phyloP scores from a whole-genome alignment of 2,329 filamentous ascomycete genomes.

The Xylariomycetidae sp. region DNA sequence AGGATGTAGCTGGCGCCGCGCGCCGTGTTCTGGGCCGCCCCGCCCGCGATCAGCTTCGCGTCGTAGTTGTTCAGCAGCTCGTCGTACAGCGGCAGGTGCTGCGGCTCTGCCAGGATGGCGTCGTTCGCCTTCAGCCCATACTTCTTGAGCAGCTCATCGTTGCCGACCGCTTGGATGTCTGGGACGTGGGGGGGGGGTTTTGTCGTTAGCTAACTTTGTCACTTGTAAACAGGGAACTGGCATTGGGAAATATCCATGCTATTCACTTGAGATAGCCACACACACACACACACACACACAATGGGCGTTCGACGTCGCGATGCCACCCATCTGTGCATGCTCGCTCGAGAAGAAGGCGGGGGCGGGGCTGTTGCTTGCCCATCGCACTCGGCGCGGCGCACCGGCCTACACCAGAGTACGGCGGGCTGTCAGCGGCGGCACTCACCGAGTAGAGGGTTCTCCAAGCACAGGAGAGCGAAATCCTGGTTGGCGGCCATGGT shows the following conservation, averaged over 20 bases:
- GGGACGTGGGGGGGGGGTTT: conserved; percentile 8
- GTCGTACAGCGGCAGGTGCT: conserved; percentile 86
- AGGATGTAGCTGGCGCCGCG: conserved; percentile 96
- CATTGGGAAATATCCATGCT: too few relatives aligned
- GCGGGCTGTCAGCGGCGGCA: too few relatives aligned
- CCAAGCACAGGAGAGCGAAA: conserved; percentile 85
- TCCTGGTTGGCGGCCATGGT: conserved; percentile 71
- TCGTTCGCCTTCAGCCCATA: conserved; percentile 94
- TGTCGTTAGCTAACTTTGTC: too few relatives aligned
- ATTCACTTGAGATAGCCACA: too few relatives aligned
- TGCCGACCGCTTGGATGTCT: conserved; percentile 88
- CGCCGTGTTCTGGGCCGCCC: conserved; percentile 95
- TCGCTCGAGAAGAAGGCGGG: too few relatives aligned
- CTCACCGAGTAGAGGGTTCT: conserved; percentile 93
- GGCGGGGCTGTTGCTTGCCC: too few relatives aligned
- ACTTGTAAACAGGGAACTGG: too few relatives aligned
- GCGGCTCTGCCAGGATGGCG: conserved; percentile 89
- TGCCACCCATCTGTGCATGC: too few relatives aligned
- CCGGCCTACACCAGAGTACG: too few relatives aligned
- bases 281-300: too few relatives aligned
- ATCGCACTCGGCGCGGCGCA: too few relatives aligned
- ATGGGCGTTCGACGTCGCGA: too few relatives aligned
- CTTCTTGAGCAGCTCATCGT: conserved; percentile 81
- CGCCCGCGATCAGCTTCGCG: conserved; percentile 91
- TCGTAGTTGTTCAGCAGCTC: conserved; percentile 89